Evolutionary conservation across 1,284 basidiomycete genomes (phyloP), one percentile per base, ranked within the genome.

Genomic region (Leccinum pachyderme): DNA sequence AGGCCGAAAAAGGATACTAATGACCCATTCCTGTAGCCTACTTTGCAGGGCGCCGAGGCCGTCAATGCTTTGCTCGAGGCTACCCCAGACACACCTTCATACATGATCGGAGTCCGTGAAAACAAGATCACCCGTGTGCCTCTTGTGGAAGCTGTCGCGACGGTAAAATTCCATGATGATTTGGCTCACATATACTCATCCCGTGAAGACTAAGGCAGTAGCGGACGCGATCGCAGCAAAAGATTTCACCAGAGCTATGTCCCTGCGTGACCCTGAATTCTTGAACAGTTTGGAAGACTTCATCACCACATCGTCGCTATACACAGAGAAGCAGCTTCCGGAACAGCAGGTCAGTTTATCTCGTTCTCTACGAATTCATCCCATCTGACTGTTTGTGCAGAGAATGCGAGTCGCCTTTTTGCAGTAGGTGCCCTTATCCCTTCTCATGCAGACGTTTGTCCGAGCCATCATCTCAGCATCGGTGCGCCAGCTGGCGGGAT

Each of bases 401-500:
- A 80, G 87, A 54, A 86, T 98, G 74, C 83, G 91, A 24, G 79
- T 98, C 58, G 95, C 87, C 33, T 93, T 98, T 67, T 89, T 98
- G 75, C 94, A 98, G 93, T 94, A 74, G 76, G 90, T 75, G 29
- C 4, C 31, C 18, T 12, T 6, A 18, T 7, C 24, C 8, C 25
- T 53, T 27, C 49, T 33, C 35, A 41, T 22, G 25, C 28, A 35
- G 33, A 2, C 7, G n/a, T n/a, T 18, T 37, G 7, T 25, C 43
- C 52, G 28, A 59, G 25, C 45, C 37, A 49, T 18, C 49, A 53
- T 49, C 51, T 24, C 54, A 95, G 92, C 67, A 87, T 96, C 66
- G 96, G 96, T 58, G 97, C 97, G 1, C 96, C 97, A 3, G 95
- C 96, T 4, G 96, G 96, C 54, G 96, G 97, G 11, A 98, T 99